Percentiles rank a stretch among this genome's conserved stretches.
Evolutionary conservation across 2,329 filamentous ascomycete genomes (phyloP).

Genomic region (Dactylonectria estremocensis): DNA sequence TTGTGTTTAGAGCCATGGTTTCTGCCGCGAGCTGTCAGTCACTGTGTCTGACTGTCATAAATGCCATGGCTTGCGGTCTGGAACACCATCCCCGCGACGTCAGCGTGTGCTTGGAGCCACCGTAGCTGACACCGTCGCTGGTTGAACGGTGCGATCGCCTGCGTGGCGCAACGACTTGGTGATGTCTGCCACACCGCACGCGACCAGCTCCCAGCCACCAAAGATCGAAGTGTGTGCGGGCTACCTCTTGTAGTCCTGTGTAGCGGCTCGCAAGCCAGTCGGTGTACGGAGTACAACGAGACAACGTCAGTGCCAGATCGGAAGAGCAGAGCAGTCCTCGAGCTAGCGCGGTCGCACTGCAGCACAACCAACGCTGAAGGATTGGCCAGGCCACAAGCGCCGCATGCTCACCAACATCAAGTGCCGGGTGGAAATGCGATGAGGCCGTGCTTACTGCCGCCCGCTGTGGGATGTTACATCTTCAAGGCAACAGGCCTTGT

Average conservation of each 20-base stretch:
- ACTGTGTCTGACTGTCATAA: not conserved
- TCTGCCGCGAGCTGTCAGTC: conserved; percentile 8
- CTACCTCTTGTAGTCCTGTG: too few relatives aligned
- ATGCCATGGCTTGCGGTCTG: conserved; percentile 35
- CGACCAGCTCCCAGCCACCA: conserved; percentile 11
- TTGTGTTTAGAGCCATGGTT: conserved; percentile 17
- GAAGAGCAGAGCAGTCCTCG: conserved; percentile 14
- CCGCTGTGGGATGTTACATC: conserved; percentile 5
- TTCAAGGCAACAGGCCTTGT: not conserved
- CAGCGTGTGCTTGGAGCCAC: not conserved
- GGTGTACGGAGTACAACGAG: conserved; percentile 11
- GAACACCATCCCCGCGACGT: conserved; percentile 22
- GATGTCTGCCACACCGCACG: conserved; percentile 8
- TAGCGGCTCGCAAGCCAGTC: not conserved
- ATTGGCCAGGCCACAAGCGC: conserved; percentile 22
- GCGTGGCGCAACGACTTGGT: conserved; percentile 4
- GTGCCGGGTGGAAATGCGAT: conserved; percentile 21
- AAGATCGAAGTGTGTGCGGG: not conserved
- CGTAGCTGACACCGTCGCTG: not conserved
- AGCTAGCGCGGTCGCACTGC: conserved; percentile 25
- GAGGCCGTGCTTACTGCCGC: conserved; percentile 28
- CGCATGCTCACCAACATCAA: conserved; percentile 16
- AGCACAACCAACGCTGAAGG: conserved; percentile 17
- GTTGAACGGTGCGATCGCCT: not conserved
- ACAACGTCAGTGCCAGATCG: conserved; percentile 26